Evolutionary conservation across 495 filamentous ascomycete genomes (phyloP).

Genomic region (Neurospora sp.): DNA sequence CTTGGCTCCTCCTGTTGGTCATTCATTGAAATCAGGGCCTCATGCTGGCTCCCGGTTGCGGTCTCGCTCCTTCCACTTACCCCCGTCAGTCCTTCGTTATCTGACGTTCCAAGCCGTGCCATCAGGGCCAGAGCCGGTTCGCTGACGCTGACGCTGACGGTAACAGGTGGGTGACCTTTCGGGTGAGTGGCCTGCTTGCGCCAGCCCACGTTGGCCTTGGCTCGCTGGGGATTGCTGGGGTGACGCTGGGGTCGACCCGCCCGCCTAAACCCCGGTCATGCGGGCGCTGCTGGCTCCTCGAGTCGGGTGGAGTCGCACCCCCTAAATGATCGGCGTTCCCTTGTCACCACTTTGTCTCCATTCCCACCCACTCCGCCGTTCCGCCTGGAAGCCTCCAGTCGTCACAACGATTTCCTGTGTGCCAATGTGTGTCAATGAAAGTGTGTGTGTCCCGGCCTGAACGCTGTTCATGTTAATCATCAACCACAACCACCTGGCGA

Average conservation of each 20-base stretch:
- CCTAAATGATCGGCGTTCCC: conserved; percentile 12
- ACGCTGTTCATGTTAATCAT: background rate
- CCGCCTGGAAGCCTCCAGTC: conserved; percentile 1
- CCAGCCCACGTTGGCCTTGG: background rate
- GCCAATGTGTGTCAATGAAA: background rate
- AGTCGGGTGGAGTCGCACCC: background rate
- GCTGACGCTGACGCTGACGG: background rate
- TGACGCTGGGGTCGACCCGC: background rate
- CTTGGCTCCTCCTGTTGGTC: background rate
- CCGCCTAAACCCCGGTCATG: background rate
- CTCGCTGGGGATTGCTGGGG: background rate
- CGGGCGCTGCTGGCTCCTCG: background rate
- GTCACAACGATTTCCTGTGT: background rate
- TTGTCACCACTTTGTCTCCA: conserved; percentile 1
- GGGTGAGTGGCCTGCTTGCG: background rate
- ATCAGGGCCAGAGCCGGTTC: background rate
- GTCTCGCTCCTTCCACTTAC: conserved; percentile 6
- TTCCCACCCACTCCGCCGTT: background rate
- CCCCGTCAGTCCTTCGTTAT: conserved; percentile 31
- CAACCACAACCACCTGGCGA: conserved; percentile 19
- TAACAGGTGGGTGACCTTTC: background rate
- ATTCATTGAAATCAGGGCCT: background rate
- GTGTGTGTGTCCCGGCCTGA: background rate
- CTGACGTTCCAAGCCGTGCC: conserved; percentile 20
- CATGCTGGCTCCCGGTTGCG: background rate